Evolutionary conservation across 345 rosid genomes (phyloP).

Genomic region (Syzygium aromaticum): DNA sequence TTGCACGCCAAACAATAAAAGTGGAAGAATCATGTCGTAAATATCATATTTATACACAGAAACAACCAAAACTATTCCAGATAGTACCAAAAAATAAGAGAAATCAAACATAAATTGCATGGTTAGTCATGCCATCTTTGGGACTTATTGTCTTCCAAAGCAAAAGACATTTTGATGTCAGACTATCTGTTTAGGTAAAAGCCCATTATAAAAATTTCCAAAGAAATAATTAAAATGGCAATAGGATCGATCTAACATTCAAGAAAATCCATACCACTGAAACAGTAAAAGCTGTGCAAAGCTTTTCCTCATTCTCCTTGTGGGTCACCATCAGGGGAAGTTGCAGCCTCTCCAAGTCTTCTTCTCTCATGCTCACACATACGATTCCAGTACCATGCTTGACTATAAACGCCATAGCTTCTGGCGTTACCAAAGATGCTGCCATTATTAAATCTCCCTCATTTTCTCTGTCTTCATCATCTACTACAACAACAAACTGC

Average conservation of each 20-base stretch:
- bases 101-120: background rate
- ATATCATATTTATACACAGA: background rate
- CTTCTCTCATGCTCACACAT: slow-evolving; percentile 78
- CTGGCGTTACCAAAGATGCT: slow-evolving; percentile 64
- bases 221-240: background rate
- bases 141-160: background rate
- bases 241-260: background rate
- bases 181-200: background rate
- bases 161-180: background rate
- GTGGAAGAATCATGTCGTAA: background rate
- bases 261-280: slow-evolving; percentile 51
- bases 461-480: slow-evolving; percentile 91
- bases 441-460: slow-evolving; percentile 97
- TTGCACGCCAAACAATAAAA: background rate
- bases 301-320: slow-evolving; percentile 81
- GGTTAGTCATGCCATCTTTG: background rate
- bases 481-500: slow-evolving; percentile 69
- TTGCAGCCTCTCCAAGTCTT: slow-evolving; percentile 74
- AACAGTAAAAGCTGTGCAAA: slow-evolving; percentile 77
- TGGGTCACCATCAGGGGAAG: slow-evolving; percentile 81
- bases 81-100: background rate
- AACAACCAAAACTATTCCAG: background rate
- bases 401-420: slow-evolving; percentile 87
- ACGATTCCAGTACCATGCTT: slow-evolving; percentile 90
- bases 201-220: background rate